These are phyloP conservation scores for Leccinum pallidistipes DNA, from an alignment of 1,284 basidiomycete genomes.

Conservation along the genomic window DNA sequence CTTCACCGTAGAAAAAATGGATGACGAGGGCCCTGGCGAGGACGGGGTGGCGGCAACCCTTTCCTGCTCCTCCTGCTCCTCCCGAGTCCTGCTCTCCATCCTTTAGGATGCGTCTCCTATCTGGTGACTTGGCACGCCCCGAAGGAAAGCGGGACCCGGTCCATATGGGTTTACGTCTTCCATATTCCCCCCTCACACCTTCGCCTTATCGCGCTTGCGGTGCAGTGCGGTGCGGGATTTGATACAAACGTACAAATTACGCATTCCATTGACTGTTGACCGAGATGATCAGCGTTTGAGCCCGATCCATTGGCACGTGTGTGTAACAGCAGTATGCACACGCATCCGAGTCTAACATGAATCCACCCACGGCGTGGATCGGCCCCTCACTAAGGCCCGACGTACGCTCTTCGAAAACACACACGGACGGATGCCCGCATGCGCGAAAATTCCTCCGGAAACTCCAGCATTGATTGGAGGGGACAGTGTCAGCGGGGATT, in stretches of 20 bases:
- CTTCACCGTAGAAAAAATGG: not conserved
- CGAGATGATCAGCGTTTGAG: not conserved
- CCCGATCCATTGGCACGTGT: not conserved
- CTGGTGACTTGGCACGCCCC: not conserved
- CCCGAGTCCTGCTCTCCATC: not conserved
- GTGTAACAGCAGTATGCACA: not conserved
- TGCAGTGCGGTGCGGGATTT: not conserved
- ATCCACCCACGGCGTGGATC: not conserved
- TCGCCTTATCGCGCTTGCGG: not conserved
- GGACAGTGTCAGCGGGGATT: not conserved
- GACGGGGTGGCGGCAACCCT: not conserved
- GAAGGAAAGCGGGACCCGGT: not conserved
- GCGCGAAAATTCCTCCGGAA: not conserved
- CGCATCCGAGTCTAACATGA: slow-evolving; percentile 17
- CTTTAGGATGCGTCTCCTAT: not conserved
- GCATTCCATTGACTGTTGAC: not conserved
- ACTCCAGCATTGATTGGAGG: not conserved
- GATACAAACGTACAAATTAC: not conserved
- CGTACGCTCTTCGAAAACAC: slow-evolving; percentile 3
- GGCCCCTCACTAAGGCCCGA: not conserved
- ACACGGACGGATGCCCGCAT: slow-evolving; percentile 4
- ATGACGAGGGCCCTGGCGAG: not conserved
- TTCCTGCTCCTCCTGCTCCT: not conserved
- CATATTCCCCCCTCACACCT: no score
- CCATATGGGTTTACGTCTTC: not conserved